These are phyloP conservation scores for Saussurea involucrata DNA, from an alignment of 129 eudicot species.

Conservation along the genomic window DNA sequence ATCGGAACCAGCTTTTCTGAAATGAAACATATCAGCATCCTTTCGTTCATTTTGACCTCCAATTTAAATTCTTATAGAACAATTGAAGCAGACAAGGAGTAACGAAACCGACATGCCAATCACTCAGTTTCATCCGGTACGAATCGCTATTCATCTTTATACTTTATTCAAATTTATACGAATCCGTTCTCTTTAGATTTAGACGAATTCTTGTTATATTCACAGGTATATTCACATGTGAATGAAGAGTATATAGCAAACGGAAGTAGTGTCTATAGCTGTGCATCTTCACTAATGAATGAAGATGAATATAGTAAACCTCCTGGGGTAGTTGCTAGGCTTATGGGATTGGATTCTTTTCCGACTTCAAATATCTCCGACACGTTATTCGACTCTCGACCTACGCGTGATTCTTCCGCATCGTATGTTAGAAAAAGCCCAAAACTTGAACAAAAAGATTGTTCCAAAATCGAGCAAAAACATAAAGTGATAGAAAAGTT, in stretches of 20 bases:
- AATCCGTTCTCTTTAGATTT: neutral
- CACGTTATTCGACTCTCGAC: slow-evolving; percentile 37
- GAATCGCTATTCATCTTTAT: neutral
- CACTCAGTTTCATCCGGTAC: slow-evolving; percentile 57
- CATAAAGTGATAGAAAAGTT: slow-evolving; percentile 65
- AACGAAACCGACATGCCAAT: slow-evolving; percentile 48
- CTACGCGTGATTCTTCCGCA: slow-evolving; percentile 40
- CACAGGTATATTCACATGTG: slow-evolving; percentile 42
- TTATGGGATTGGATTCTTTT: slow-evolving; percentile 87
- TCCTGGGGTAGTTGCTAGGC: slow-evolving; percentile 85
- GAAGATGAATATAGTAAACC: slow-evolving; percentile 61
- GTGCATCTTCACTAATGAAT: slow-evolving; percentile 68
- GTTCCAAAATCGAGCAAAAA: slow-evolving; percentile 32
- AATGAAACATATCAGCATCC: neutral
- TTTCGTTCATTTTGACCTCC: slow-evolving; percentile 13
- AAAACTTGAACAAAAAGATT: slow-evolving; percentile 17
- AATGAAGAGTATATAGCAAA: slow-evolving; percentile 53
- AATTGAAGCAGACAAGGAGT: slow-evolving; percentile 62
- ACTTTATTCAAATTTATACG: neutral
- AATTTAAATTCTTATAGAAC: slow-evolving; percentile 38
- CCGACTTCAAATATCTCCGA: slow-evolving; percentile 56
- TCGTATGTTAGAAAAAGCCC: slow-evolving; percentile 1
- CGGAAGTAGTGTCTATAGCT: slow-evolving; percentile 18
- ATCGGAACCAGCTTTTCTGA: neutral
- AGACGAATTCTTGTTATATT: neutral